Evolutionary conservation across 2,329 filamentous ascomycete species (phyloP), one percentile per base, ranked within the genome.

Genomic region (Clarireedia monteithiana): DNA sequence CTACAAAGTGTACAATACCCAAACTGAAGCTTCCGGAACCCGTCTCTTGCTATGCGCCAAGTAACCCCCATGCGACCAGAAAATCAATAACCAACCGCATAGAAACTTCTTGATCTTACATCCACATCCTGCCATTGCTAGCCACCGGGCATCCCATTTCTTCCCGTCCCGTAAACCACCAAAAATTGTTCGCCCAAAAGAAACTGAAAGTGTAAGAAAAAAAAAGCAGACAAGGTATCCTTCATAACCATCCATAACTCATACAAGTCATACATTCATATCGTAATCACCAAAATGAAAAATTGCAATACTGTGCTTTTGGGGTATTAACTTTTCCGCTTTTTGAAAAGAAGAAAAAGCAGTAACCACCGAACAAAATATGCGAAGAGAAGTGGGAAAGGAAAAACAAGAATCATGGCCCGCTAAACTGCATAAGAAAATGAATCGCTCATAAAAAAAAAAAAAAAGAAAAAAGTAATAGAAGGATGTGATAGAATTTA

Each of bases 241-340:
- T 47, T 65, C 65, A 62, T 67, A 49, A 54, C 24, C 51, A 55
- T 55, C n/a, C 39, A 42, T 42, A 64, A 63, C 61, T 62, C 64
- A 62, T 67, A 66, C 61, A 65, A 63, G 59, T 63, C 64, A 60
- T 67, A 66, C 60, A 65, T 54, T 66, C 62, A 57, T 64, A 64
- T 60, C 42, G 36, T 23, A 24, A 40, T 45, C 53, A 34, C 49
- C 53, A 47, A 34, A 40, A 50, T 44, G 38, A 42, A 56, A 55
- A 15, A 40, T 54, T 57, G 59, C 53, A 55, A 60, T 53, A 58
- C 38, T 53, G 62, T 61, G 60, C 61, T 60, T 62, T 61, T 62
- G 60, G 60, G 61, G 61, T 63, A 65, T 62, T 60, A 56, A 60
- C 57, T 61, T 63, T 63, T 61, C 56, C 57, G 60, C 57, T 62